A percentile compares a stretch with the other conserved stretches of the same genome.
phyloP scores from a whole-genome alignment of 352 stramenopile genomes.

The Phytopythium mirpurense region DNA sequence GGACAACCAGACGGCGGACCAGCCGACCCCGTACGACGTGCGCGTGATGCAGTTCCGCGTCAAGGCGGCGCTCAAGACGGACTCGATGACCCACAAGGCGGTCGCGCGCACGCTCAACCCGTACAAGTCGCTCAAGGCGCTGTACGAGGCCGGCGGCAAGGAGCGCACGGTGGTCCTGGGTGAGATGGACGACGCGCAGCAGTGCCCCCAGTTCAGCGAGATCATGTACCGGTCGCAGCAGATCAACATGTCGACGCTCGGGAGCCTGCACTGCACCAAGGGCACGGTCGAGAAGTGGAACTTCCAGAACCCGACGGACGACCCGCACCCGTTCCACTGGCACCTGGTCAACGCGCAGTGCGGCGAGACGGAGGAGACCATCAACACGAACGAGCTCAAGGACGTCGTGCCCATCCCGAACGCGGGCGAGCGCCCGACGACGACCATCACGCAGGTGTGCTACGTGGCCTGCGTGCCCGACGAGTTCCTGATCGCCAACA shows the following conservation, averaged over 20 bases:
- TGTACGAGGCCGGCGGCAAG: conserved; percentile 50
- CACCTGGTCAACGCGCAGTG: conserved; percentile 73
- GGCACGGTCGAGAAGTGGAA: conserved; percentile 76
- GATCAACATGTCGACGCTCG: conserved; percentile 46
- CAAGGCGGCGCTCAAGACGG: conserved; percentile 25
- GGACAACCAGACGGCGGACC: conserved; percentile 35
- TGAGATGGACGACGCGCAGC: conserved; percentile 40
- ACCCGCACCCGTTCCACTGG: conserved; percentile 76
- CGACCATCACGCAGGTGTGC: conserved; percentile 57
- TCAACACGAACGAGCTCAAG: conserved; percentile 63
- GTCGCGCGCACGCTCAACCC: conserved; percentile 27
- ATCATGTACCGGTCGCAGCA: conserved; percentile 48
- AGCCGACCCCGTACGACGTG: conserved; percentile 36
- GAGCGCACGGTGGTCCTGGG: conserved; percentile 47
- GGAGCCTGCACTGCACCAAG: conserved; percentile 48
- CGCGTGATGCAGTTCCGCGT: conserved; percentile 45
- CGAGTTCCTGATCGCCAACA: conserved; percentile 54
- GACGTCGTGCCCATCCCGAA: conserved; percentile 77
- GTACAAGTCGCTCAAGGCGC: conserved; percentile 49
- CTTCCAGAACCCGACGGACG: conserved; percentile 75
- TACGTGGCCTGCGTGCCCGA: conserved; percentile 72
- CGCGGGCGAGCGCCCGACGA: conserved; percentile 25
- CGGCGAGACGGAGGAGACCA: conserved; percentile 49
- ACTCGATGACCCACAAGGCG: conserved; percentile 21
- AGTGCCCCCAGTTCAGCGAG: conserved; percentile 35